Percentiles rank a stretch among this genome's conserved stretches.
Evolutionary conservation across 78 protist genomes (phyloP).

Genomic region (Dictyostelium purpureum): DNA sequence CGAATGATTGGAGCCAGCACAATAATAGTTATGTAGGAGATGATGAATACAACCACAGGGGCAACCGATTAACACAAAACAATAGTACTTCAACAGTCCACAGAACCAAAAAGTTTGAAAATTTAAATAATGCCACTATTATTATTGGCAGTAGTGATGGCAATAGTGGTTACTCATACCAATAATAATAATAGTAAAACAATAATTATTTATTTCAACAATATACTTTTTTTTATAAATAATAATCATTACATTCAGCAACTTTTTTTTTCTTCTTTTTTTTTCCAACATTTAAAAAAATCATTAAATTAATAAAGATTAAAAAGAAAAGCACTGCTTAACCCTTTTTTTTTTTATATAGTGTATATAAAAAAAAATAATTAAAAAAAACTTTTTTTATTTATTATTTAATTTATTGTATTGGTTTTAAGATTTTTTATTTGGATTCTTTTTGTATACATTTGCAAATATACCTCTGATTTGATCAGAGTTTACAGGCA

Average conservation of each 20-base stretch:
- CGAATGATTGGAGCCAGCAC: too few species aligned
- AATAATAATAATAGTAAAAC: too few species aligned
- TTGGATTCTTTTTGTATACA: slow-evolving; percentile 57
- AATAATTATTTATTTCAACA: too few species aligned
- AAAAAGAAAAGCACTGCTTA: too few species aligned
- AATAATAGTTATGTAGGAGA: background rate
- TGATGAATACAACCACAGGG: background rate
- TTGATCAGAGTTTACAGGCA: slow-evolving; percentile 74
- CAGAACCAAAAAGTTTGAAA: background rate
- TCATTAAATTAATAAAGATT: background rate
- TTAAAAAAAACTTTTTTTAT: background rate
- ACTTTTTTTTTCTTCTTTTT: background rate
- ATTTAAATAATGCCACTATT: background rate
- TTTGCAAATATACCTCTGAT: slow-evolving; percentile 15
- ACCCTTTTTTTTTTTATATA: background rate
- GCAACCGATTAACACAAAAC: background rate
- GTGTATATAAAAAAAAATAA: background rate
- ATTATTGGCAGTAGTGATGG: too few species aligned
- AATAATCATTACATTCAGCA: background rate
- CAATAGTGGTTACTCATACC: too few species aligned
- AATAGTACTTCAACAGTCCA: background rate
- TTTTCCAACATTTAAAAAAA: background rate
- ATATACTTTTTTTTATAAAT: background rate
- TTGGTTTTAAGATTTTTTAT: background rate
- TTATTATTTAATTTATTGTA: background rate